A percentile compares a stretch with the other conserved stretches of the same genome.
These are phyloP conservation scores for Drechslerella stenobrocha DNA, from an alignment of 2,329 filamentous ascomycete genomes.

Conservation along the genomic window DNA sequence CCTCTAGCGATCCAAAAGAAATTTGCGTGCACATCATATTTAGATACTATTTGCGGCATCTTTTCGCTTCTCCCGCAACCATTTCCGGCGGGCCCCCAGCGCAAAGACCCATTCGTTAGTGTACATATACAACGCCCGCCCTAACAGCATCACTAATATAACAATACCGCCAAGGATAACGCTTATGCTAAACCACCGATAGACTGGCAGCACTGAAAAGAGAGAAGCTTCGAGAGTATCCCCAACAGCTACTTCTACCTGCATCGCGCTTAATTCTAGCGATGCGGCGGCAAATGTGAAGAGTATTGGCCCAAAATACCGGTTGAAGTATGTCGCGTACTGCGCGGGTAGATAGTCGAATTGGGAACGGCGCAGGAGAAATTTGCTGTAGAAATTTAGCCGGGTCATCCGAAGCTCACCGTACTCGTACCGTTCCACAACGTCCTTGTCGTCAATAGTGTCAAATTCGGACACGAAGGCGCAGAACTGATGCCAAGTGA, in stretches of 20 bases:
- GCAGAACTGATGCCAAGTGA: slow-evolving; percentile 57
- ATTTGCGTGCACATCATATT: background rate
- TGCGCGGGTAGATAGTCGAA: slow-evolving; percentile 7
- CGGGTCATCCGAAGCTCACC: slow-evolving; percentile 58
- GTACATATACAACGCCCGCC: slow-evolving; percentile 13
- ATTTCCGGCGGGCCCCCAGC: too few relatives aligned
- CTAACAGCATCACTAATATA: slow-evolving; percentile 1
- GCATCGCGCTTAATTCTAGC: slow-evolving; percentile 59
- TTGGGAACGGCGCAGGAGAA: slow-evolving; percentile 3
- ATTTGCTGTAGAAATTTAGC: slow-evolving; percentile 55
- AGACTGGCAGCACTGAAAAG: background rate
- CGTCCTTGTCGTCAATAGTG: slow-evolving; percentile 53
- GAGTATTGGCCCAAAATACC: slow-evolving; percentile 5
- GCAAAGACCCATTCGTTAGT: slow-evolving; percentile 8
- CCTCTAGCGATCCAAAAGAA: background rate
- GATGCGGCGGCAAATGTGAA: slow-evolving; percentile 56
- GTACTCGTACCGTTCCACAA: slow-evolving; percentile 57
- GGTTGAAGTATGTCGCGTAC: slow-evolving; percentile 10
- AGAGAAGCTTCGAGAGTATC: slow-evolving; percentile 49
- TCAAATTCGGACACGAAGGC: slow-evolving; percentile 54
- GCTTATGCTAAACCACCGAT: slow-evolving; percentile 4
- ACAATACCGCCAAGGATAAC: slow-evolving; percentile 10
- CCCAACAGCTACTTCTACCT: slow-evolving; percentile 57
- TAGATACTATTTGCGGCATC: slow-evolving; percentile 42
- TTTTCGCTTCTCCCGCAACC: too few relatives aligned